Base-by-base conservation (phyloP, 208 protist genomes). In the Leishmania arabica region DNA sequence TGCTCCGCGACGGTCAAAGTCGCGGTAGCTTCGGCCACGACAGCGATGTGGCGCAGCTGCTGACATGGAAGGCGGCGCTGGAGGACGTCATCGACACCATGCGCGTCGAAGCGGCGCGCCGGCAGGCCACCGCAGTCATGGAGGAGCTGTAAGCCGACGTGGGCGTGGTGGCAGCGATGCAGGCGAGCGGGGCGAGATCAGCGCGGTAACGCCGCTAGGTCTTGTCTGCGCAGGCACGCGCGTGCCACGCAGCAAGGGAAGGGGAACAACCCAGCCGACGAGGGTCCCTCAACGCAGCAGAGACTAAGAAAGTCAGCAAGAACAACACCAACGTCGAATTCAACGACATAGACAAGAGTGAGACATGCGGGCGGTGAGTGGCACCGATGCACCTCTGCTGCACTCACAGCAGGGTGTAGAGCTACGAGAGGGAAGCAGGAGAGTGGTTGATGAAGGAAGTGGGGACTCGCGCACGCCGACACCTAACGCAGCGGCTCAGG, bases 51-150 rank as follows among this genome's bases (percentile, higher is more conserved):
- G 62, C 71, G 78, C 84, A 88, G 69, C 85, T 96, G 69, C 71
- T 79, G 75, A 37, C 70, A 31, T 88, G 84, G 81, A 86, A 82
- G 65, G 79, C 88, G 47, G 87, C 82, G 37, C 83, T 96, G 56
- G 54, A 86, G 60, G 81, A 75, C 45, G 88, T 78, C 51, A 93
- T 96, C 76, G 78, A 92, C 60, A 83, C 85, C 77, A 90, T 94
- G 87, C 83, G 89, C 60, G 74, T 81, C 17, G 92, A 94, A 78
- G 81, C 84, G 24, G 74, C 85, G 64, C 76, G 84, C 17, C 89
- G 89, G 64, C 92, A 96, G 83, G 87, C 90, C 19, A 66, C 83
- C 60, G 74, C 87, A 15, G 81, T 88, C 34, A 78, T 89, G 68
- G 83, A 89, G 34, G 85, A 90, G 19, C 31, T 89, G 42, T 92